Evolutionary conservation across 2,329 filamentous ascomycete species (phyloP), one percentile per base, ranked within the genome.

Genomic region (Simplicillium sp.): DNA sequence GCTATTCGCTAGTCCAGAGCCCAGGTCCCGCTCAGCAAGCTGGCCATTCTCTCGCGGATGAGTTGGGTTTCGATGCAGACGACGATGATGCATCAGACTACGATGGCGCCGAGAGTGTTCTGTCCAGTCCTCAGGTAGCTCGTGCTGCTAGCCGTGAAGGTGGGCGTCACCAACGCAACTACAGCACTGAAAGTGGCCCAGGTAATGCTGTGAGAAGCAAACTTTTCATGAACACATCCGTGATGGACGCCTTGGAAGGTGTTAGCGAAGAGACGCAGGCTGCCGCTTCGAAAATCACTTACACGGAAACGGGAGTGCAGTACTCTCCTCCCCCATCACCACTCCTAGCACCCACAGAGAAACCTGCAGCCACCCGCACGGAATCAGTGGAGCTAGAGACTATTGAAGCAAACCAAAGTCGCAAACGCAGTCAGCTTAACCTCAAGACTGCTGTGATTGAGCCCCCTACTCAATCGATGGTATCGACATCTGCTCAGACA

Each of bases 11-110:
- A 17, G 67, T 84, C 46, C 80, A 71, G 46, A 70, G 73, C n/a
- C 61, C 65, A 7, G 73, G 71, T 4, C 59, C 66, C 9, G 62
- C 66, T 15, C 82, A 81, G 54, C 54, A 66, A 4, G 80, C 78
- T 50, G 84, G 83, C 2, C 62, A 87, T 44, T 94, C 84, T 46
- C 70, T 98, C 33, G 92, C 92, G 1, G 89, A 97, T 51, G 92
- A 98, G 63, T 73, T 98, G 41, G 82, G 86, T 46, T 84, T 95
- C 46, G 86, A 89, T 43, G 84, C 85, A 45, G 85, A 90, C 42
- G 86, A 89, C 28, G 71, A 77, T 34, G 75, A 78, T 41, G 68
- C 84, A 46, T 82, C 84, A 29, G 81, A 89, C 47, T 74, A 82
- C 35, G 83, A 87, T 38, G 80, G 81, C 2, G 76, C 80, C 31